Evolutionary conservation across 2,329 filamentous ascomycete species (phyloP).

Genomic region (Camptophora hylomeconis): DNA sequence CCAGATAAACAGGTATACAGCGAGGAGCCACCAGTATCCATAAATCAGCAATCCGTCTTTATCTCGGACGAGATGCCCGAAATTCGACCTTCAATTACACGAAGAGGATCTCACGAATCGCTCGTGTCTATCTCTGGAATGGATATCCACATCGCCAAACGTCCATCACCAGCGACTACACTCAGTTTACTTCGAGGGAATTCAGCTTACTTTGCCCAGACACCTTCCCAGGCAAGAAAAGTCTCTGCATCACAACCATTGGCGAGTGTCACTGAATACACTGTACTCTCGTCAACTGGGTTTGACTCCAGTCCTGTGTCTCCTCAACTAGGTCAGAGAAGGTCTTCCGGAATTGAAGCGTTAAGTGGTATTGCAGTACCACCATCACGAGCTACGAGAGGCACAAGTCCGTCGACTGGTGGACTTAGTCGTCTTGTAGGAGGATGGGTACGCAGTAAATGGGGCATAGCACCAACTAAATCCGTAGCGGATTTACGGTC

Average conservation of each 20-base stretch:
- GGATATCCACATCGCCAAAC: conserved; percentile 73
- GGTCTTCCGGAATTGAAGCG: conserved; percentile 10
- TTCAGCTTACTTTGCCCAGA: conserved; percentile 14
- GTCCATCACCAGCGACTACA: conserved; percentile 60
- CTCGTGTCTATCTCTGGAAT: conserved; percentile 77
- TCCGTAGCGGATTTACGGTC: conserved; percentile 12
- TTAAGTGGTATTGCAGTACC: conserved; percentile 14
- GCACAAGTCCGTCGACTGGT: conserved; percentile 17
- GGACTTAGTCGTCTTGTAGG: conserved; percentile 43
- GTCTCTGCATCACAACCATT: conserved; percentile 32
- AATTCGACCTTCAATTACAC: conserved; percentile 39
- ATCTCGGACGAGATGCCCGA: neutral
- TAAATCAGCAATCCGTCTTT: neutral
- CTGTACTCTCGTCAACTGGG: conserved; percentile 36
- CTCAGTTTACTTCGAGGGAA: conserved; percentile 11
- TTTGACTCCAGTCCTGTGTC: conserved; percentile 4
- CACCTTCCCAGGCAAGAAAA: conserved; percentile 17
- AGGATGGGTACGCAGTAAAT: conserved; percentile 52
- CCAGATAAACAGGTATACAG: neutral
- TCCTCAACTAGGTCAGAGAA: neutral
- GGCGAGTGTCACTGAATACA: conserved; percentile 41
- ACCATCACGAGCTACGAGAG: conserved; percentile 9
- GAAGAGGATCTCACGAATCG: conserved; percentile 69
- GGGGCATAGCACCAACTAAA: conserved; percentile 42
- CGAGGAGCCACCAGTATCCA: neutral